phyloP scores from a whole-genome alignment of 305 asterid genomes.

The Striga hermonthica region DNA sequence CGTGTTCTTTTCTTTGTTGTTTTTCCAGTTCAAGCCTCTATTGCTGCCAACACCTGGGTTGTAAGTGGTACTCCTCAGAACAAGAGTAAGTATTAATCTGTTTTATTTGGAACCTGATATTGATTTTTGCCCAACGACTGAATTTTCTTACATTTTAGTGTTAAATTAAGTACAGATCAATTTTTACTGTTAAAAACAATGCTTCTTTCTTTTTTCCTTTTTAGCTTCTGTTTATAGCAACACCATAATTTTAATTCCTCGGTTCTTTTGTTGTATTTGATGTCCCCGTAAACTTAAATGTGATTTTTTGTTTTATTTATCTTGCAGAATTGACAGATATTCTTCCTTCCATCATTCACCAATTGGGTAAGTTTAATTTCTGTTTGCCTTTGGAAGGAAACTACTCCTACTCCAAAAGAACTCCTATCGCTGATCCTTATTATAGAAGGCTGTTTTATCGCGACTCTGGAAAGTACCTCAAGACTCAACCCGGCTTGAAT shows the following conservation, averaged over 20 bases:
- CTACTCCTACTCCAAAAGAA: too few relatives aligned
- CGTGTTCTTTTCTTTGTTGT: slow-evolving; percentile 1
- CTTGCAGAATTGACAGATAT: slow-evolving; percentile 80
- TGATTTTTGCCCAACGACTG: too few relatives aligned
- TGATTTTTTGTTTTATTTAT: slow-evolving; percentile 21
- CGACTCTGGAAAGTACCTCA: too few relatives aligned
- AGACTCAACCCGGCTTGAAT: too few relatives aligned
- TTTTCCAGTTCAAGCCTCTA: slow-evolving; percentile 72
- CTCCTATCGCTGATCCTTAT: too few relatives aligned
- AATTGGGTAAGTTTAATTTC: slow-evolving; percentile 52
- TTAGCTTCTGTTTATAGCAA: too few relatives aligned
- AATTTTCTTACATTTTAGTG: too few relatives aligned
- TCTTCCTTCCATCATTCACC: slow-evolving; percentile 85
- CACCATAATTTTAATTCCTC: neutral
- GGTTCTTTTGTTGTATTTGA: neutral
- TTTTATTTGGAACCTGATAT: too few relatives aligned
- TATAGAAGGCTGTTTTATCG: too few relatives aligned
- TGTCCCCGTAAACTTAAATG: neutral
- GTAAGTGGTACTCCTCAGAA: slow-evolving; percentile 84
- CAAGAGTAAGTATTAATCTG: slow-evolving; percentile 49
- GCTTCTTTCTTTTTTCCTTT: neutral
- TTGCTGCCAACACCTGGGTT: slow-evolving; percentile 90
- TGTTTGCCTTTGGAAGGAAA: neutral
- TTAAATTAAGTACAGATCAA: too few relatives aligned
- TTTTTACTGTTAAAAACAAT: too few relatives aligned